Base-by-base conservation (phyloP, 768 basidiomycete genomes). In the Lentinula sp. region DNA sequence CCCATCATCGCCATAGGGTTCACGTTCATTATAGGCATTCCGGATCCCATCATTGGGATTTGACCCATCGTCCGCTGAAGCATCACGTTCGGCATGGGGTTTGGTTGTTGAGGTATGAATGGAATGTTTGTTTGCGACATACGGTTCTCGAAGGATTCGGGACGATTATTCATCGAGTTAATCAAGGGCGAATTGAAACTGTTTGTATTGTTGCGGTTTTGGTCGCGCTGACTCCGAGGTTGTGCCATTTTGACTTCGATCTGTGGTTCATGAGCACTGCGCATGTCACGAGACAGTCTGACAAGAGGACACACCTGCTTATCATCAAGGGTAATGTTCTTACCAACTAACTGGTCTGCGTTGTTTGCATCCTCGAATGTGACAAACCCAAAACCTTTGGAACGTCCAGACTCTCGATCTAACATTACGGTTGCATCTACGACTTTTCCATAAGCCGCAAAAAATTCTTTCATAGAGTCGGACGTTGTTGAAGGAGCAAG, bases 381-480 rank as follows among this genome's bases (percentile, higher is more conserved):
- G 49, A 93, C 86, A 63, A 93, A 93, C 0, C 90, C 91, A 65
- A 93, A 93, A 1, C 91, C 91, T 71, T 93, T 91, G 35, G 85
- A 87, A 28, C 88, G 77, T 4, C 80, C 82, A 10, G 86, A 83
- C 59, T 91, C 88, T 55, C 87, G 80, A 70, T 93, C 91, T 61
- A 90, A 79, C 91, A 93, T 93, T 56, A 93, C 88, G 3, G 89
- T 92, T 2, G 90, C 84, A 67, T 93, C 91, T 54, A 91, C 83
- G 57, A 93, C 88, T 60, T 83, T 84, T n/a, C 91, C 91, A 66
- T 85, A 92, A 37, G 84, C 75, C 9, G 78, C 70, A 67, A 93
- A 90, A 74, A 87, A 91, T 15, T 78, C 76, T 37, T 82, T 80
- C 81, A 93, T 85, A 1, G 83, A 79, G 23, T 91, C 89, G 5